Percentiles rank a stretch among this genome's conserved stretches.
Evolutionary conservation across 495 filamentous ascomycete genomes (phyloP).

Genomic region (Penicillium atrosanguineum): DNA sequence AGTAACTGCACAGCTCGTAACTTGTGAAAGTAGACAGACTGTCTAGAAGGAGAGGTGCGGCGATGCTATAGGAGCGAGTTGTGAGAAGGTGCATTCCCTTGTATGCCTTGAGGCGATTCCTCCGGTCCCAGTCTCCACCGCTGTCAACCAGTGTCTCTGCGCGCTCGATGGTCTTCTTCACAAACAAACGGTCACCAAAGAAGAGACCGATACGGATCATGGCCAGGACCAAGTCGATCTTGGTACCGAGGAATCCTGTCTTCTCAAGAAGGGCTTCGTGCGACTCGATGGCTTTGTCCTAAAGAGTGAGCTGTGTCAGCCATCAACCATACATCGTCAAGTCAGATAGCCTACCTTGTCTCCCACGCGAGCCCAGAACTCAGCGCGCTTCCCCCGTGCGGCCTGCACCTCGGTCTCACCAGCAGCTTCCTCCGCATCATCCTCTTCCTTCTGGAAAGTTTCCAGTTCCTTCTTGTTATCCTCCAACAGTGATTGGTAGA

Average conservation of each 20-base stretch:
- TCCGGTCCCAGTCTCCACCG: constrained; percentile 96
- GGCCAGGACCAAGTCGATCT: constrained; percentile 93
- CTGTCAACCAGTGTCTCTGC: constrained; percentile 87
- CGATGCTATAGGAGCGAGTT: constrained; percentile 80
- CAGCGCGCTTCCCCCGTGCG: constrained; percentile 88
- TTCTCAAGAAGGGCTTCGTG: constrained; percentile 94
- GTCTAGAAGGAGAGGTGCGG: constrained; percentile 91
- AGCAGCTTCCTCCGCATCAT: constrained; percentile 89
- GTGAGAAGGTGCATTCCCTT: constrained; percentile 92
- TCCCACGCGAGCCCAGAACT: constrained; percentile 89
- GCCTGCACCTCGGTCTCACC: constrained; percentile 94
- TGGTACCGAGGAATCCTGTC: constrained; percentile 88
- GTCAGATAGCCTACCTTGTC: constrained; percentile 71
- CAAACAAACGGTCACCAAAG: constrained; percentile 85
- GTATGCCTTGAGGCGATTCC: constrained; percentile 98
- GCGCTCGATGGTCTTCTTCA: constrained; percentile 90
- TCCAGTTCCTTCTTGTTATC: constrained; percentile 92
- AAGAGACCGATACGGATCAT: constrained; percentile 95
- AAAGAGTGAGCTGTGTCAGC: neutral
- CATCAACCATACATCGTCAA: neutral
- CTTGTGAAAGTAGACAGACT: constrained; percentile 98
- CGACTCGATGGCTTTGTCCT: constrained; percentile 90
- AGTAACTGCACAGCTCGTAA: constrained; percentile 96
- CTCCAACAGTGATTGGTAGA: constrained; percentile 80
- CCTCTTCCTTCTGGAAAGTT: constrained; percentile 90